A percentile compares a stretch with the other conserved stretches of the same genome.
Evolutionary conservation across 1,139 yeast species (phyloP).

Genomic region (Zygosaccharomyces pseudobailii): DNA sequence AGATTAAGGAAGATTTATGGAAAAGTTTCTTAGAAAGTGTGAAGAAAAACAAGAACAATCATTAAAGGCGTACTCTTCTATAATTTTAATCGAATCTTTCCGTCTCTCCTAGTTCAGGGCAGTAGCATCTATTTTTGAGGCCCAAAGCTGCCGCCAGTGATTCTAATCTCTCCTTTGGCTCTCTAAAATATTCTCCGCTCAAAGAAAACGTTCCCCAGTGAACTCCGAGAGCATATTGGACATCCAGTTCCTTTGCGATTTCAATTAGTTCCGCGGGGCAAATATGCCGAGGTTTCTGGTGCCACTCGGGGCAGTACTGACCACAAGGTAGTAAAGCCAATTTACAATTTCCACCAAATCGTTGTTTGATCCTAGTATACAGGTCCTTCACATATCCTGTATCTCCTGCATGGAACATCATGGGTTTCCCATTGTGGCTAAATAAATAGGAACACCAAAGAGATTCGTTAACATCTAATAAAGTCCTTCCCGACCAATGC

Average conservation of each 20-base stretch:
- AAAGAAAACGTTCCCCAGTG: slow-evolving; percentile 96
- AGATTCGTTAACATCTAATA: slow-evolving; percentile 72
- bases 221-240: slow-evolving; percentile 70
- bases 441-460: slow-evolving; percentile 86
- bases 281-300: slow-evolving; percentile 82
- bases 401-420: slow-evolving; percentile 89
- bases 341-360: slow-evolving; percentile 57
- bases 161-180: slow-evolving; percentile 58
- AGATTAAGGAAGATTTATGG: slow-evolving; percentile 62
- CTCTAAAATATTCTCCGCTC: slow-evolving; percentile 81
- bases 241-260: slow-evolving; percentile 59
- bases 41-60: slow-evolving; percentile 2
- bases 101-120: slow-evolving; percentile 53
- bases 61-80: background rate
- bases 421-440: slow-evolving; percentile 58
- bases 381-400: slow-evolving; percentile 80
- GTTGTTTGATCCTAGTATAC: slow-evolving; percentile 57
- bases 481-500: slow-evolving; percentile 93
- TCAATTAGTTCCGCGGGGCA: slow-evolving; percentile 72
- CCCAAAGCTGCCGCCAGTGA: slow-evolving; percentile 35
- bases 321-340: slow-evolving; percentile 87
- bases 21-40: slow-evolving; percentile 38
- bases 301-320: slow-evolving; percentile 94
- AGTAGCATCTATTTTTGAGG: slow-evolving; percentile 39
- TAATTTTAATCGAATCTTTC: slow-evolving; percentile 34